Evolutionary conservation across 192 early-diverging fungal genomes (phyloP), one percentile per base, ranked within the genome.

Genomic region (Diversispora eburnea): DNA sequence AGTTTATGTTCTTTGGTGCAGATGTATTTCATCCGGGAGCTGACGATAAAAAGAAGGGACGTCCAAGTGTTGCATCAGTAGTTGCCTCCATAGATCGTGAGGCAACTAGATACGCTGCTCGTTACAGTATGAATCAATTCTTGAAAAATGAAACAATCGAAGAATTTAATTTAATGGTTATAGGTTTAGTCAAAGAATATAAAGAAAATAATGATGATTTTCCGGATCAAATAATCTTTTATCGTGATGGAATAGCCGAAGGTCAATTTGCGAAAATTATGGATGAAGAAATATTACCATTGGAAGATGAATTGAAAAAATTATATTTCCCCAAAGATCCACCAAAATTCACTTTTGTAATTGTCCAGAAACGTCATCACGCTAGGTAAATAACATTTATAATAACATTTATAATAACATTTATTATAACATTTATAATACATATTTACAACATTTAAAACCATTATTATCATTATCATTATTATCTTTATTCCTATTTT

Each of bases 221-320:
- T 63, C 93, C 93, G 2, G 63, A 76, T 45, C 82, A 86, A 39
- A 92, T 95, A 58, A 22, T 95, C 3, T 89, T 94, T 74, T 95
- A 92, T 78, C 89, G 94, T 70, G 92, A 95, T 75, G 92, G 93
- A 19, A 86, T 95, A 19, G 89, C 90, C 12, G 94, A 97, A 65
- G 87, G 90, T 6, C 90, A 95, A 81, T 75, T 75, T 49, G 51
- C 12, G 3, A 54, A 17, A 17, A 54, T 54, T 10, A 54, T 54
- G 51, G 51, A 54, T 3, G 9, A 54, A 17, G 51, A 54, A 54
- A 17, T 54, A 17, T 4, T 4, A 17, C 12, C 12, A 17, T 13
- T 54, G n/a, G 4, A 17, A 54, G 51, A 54, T 54, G 51, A 7
- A 13, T 17, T 54, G 12, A 54, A 54, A 54, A 10, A 13, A 17